A percentile compares a stretch with the other conserved stretches of the same genome.
phyloP scores from a whole-genome alignment of 371 early-diverging fungal genomes.

The Apophysomyces variabilis region DNA sequence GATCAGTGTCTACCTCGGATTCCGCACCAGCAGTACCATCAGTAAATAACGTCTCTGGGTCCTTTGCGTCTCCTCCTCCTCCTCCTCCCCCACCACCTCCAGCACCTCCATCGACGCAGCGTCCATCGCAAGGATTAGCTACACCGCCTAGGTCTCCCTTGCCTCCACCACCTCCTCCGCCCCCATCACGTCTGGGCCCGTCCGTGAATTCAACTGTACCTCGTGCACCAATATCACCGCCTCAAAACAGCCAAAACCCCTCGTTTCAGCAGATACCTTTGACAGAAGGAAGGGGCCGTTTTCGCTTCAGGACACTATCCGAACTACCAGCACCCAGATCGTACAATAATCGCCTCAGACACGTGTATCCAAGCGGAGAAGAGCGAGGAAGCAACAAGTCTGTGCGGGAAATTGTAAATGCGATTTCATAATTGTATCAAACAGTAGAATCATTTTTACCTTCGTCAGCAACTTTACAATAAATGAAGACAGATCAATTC shows the following conservation, averaged over 20 bases:
- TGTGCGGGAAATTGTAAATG: neutral
- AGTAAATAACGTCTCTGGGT: slow-evolving; percentile 8
- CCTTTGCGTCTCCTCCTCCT: slow-evolving; percentile 30
- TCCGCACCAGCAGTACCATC: slow-evolving; percentile 26
- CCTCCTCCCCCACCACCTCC: slow-evolving; percentile 25
- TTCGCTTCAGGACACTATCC: slow-evolving; percentile 35
- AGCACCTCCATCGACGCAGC: neutral
- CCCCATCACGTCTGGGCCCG: neutral
- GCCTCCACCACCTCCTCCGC: slow-evolving; percentile 17
- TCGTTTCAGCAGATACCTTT: slow-evolving; percentile 23
- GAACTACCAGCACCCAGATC: slow-evolving; percentile 42
- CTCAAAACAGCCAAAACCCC: slow-evolving; percentile 1
- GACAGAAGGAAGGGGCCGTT: slow-evolving; percentile 44
- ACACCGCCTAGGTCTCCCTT: slow-evolving; percentile 28
- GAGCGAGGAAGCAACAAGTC: slow-evolving; percentile 43
- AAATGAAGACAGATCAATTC: too few relatives aligned
- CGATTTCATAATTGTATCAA: neutral
- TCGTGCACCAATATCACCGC: slow-evolving; percentile 4
- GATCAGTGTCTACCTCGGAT: slow-evolving; percentile 34
- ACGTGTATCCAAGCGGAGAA: slow-evolving; percentile 48
- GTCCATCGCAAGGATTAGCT: slow-evolving; percentile 9
- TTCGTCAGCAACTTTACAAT: too few relatives aligned
- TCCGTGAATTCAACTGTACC: neutral
- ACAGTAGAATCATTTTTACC: too few relatives aligned
- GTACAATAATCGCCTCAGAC: slow-evolving; percentile 14